Base-by-base conservation (phyloP, 2,329 filamentous ascomycete genomes). In the Juglanconis sp. region DNA sequence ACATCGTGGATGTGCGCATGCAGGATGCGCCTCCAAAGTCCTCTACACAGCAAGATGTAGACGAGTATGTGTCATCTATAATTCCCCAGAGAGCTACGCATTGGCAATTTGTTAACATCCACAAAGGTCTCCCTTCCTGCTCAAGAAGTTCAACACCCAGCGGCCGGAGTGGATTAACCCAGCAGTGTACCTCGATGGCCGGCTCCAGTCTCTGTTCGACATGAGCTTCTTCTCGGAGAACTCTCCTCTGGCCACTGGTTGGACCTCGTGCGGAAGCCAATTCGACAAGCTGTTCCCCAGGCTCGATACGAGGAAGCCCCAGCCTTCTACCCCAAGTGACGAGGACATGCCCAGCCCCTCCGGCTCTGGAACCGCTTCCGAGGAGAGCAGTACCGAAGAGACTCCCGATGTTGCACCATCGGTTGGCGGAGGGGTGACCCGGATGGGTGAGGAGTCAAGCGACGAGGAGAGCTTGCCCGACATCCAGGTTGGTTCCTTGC, bases 1-100 rank as follows among this genome's bases (percentile, higher is more conserved):
- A 91, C 63, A 86, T 97, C 68, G 90, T 98, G 5, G 91, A 97
- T 70, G 87, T 99, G 15, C 90, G 90, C 0, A 93, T 97, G 88
- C 87, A 86, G 56, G 88, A 92, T 67, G 77, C 78, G 11, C 13
- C 47, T 15, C 77, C 81, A 60, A 65, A 66, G 31, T 71, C n/a
- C 6, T 30, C 52, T 6, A 46, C 55, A 24, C 49, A 56, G 17
- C 42, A 44, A 24, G 59, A 56, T 54, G 62, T 56, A 59, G 64
- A 72, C 51, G 67, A 66, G 70, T 76, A 71, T 64, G 69, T 62
- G 17, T 17, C 17, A 17, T 17, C 17, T 24, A 44, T 35, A 34
- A 10, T 10, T 32, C 44, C 38, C 24, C 17, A 17, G 17, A 17
- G 17, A 17, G 17, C 17, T 17, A 17, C 17, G 17, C 17, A 17